A percentile compares a stretch with the other conserved stretches of the same genome.
Conservation (phyloP, 2,329 filamentous ascomycete genomes). For the Cladophialophora chaetospira region DNA sequence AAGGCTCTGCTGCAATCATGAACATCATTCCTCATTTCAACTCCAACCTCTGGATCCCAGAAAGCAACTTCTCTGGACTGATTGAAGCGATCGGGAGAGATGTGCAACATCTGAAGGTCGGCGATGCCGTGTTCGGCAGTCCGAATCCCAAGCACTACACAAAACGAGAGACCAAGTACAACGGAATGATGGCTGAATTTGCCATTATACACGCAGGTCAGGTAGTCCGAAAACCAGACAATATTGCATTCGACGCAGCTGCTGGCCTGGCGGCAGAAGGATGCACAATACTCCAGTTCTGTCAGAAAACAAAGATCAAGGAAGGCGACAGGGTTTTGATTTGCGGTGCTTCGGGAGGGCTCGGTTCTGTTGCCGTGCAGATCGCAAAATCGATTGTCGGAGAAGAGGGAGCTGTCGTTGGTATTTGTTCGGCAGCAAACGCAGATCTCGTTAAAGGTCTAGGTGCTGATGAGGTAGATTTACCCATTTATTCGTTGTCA, state of each 20-base stretch:
- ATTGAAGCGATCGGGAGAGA: conserved; percentile 5
- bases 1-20: conserved; percentile 8
- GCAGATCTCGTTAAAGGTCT: conserved; percentile 6
- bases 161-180: not conserved
- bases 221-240: conserved; percentile 8
- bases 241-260: conserved; percentile 9
- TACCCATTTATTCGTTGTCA: not conserved
- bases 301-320: not conserved
- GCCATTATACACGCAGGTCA: conserved; percentile 1
- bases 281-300: conserved; percentile 14
- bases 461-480: conserved; percentile 22
- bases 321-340: conserved; percentile 17
- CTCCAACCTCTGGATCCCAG: conserved; percentile 20
- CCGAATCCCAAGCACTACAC: conserved; percentile 10
- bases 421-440: conserved; percentile 13
- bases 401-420: conserved; percentile 8
- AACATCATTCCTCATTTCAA: conserved; percentile 14
- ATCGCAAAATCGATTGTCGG: conserved; percentile 12
- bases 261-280: conserved; percentile 2
- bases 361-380: conserved; percentile 11
- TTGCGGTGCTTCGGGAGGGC: conserved; percentile 9
- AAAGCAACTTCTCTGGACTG: conserved; percentile 15
- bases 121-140: conserved; percentile 19
- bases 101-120: not conserved
- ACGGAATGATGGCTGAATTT: conserved; percentile 18